phyloP scores from a whole-genome alignment of 2,329 filamentous ascomycete genomes.

The Emericellopsis cladophorae region DNA sequence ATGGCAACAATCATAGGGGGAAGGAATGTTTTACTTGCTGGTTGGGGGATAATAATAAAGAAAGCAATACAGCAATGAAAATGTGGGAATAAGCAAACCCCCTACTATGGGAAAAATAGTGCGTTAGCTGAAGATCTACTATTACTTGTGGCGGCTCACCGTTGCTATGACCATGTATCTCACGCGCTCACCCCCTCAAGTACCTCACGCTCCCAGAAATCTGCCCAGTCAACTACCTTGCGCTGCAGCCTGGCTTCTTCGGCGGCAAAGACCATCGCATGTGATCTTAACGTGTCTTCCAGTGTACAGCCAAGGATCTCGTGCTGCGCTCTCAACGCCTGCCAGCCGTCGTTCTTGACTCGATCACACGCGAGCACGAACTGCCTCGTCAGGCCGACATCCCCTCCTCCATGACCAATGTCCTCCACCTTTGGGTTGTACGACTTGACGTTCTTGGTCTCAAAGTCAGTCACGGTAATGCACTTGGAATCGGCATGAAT shows the following conservation, averaged over 20 bases:
- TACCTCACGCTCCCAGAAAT: conserved; percentile 54
- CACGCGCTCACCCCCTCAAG: conserved; percentile 6
- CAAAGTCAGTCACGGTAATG: conserved; percentile 59
- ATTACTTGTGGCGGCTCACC: too few species aligned
- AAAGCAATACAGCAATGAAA: too few species aligned
- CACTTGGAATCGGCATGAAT: conserved; percentile 69
- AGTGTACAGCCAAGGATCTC: conserved; percentile 69
- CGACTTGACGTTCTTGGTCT: conserved; percentile 17
- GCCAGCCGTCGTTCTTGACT: conserved; percentile 59
- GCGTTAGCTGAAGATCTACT: too few species aligned
- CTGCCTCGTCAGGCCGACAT: conserved; percentile 54
- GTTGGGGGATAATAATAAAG: too few species aligned
- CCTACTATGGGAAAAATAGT: too few species aligned
- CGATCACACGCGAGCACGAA: conserved; percentile 74
- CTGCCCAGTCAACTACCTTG: conserved; percentile 60
- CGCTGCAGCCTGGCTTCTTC: conserved; percentile 67
- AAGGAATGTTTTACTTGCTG: too few species aligned
- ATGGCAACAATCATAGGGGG: too few species aligned
- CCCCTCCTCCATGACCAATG: conserved; percentile 26
- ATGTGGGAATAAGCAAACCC: too few species aligned
- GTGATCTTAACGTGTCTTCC: conserved; percentile 79
- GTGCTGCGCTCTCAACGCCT: conserved; percentile 58
- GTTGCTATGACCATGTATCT: not conserved
- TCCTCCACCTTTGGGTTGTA: conserved; percentile 19
- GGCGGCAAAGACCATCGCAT: conserved; percentile 87